phyloP scores from a whole-genome alignment of 169 alveolate species.

The Eimeria maxima region DNA sequence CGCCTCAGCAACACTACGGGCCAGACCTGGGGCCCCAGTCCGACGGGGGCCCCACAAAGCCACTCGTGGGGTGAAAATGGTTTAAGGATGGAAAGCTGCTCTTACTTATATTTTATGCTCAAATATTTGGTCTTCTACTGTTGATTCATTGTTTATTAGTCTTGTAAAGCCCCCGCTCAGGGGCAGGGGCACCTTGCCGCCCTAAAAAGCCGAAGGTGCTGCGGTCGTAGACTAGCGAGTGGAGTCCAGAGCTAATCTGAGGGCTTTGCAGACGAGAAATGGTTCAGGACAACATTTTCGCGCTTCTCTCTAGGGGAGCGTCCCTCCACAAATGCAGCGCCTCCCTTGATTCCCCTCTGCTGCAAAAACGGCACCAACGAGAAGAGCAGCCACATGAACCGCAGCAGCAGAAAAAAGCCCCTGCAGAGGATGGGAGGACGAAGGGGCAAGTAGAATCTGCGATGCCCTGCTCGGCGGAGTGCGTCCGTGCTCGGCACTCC shows the following conservation, averaged over 20 bases:
- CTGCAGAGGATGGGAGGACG: neutral
- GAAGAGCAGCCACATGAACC: neutral
- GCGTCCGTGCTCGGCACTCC: constrained; percentile 2
- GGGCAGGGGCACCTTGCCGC: constrained; percentile 18
- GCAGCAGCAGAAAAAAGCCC: neutral
- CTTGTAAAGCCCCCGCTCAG: neutral
- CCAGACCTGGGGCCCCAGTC: neutral
- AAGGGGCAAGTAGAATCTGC: neutral
- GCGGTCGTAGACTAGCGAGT: neutral
- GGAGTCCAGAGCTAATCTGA: neutral
- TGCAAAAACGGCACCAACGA: constrained; percentile 2
- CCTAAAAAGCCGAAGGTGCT: neutral
- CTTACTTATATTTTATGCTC: neutral
- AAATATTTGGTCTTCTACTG: neutral
- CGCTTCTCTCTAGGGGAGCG: constrained; percentile 32
- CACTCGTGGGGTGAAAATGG: constrained; percentile 13
- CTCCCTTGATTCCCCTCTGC: constrained; percentile 30
- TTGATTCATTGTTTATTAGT: neutral
- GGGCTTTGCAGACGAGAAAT: neutral
- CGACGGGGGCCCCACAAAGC: constrained; percentile 6
- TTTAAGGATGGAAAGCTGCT: neutral
- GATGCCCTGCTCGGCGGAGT: constrained; percentile 22
- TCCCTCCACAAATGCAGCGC: constrained; percentile 50
- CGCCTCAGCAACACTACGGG: neutral
- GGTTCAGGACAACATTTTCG: constrained; percentile 8